Evolutionary conservation across 2,329 filamentous ascomycete species (phyloP), one percentile per base, ranked within the genome.

Genomic region (Trichoderma aggressivum): DNA sequence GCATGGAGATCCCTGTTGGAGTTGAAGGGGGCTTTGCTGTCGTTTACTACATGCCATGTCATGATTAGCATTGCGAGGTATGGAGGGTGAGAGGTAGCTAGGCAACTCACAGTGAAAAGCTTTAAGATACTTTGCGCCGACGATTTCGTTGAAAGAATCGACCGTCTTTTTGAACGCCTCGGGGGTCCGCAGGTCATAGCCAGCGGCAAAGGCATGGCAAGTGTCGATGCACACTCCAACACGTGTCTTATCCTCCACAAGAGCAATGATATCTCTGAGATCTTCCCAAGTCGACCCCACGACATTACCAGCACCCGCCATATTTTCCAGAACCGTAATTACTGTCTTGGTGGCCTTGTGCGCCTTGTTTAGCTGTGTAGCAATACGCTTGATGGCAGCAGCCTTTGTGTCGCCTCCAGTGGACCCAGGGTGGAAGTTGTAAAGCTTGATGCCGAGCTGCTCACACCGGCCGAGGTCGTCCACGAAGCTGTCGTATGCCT

Each of bases 221-320:
- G 96, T 99, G 80, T 99, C 96, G 70, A 99, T 89, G 81, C 96
- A 99, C 21, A 99, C 94, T 59, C 95, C 96, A 2, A 99, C 91
- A 36, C 96, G 90, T 56, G 84, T 80, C 82, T 97, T 97, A 80
- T 97, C 89, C 26, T 94, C 87, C 28, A 98, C 88, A 10, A 90
- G 85, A 16, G 87, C 87, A 75, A 99, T 97, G 74, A 98, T 93
- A 77, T 94, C 92, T 14, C 91, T 87, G 60, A 99, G 86, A 76
- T 99, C 95, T 79, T 94, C 90, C 79, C 97, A 97, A 1, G 87
- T 90, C 18, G 90, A 91, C 34, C 96, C 96, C 65, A 99, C 89
- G 5, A 97, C 91, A 76, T 96, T 97, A 65, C 94, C 94, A 69
- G 89, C 88, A 3, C 94, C 93, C 1, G 95, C 96, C 94, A 98